These are phyloP conservation scores for Talaromyces stipitatus DNA, from an alignment of 495 filamentous ascomycete species.

Conservation along the genomic window DNA sequence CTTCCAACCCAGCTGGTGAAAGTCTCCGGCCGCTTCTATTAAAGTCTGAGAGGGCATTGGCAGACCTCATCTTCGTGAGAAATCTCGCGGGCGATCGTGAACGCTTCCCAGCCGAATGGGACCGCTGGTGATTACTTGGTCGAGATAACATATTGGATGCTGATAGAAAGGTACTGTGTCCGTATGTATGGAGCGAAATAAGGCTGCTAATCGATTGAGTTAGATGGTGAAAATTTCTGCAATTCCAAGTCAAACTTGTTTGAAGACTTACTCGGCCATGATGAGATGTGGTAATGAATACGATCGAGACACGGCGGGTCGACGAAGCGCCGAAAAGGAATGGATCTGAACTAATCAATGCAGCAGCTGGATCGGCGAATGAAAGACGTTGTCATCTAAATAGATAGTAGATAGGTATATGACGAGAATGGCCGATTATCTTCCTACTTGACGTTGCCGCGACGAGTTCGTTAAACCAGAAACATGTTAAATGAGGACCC, in stretches of 20 bases:
- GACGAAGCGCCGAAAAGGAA: neutral
- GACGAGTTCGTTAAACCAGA: neutral
- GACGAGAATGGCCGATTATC: neutral
- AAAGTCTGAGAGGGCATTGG: conserved; percentile 30
- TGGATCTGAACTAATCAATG: neutral
- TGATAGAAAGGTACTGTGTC: conserved; percentile 28
- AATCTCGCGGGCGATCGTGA: conserved; percentile 32
- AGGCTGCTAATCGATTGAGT: conserved; percentile 17
- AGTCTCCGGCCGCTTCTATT: conserved; percentile 13
- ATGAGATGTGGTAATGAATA: conserved; percentile 4
- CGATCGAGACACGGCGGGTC: neutral
- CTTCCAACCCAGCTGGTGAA: conserved; percentile 21
- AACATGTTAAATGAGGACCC: conserved; percentile 1
- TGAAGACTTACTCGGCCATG: conserved; percentile 40
- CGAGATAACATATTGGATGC: conserved; percentile 39
- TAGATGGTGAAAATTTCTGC: neutral
- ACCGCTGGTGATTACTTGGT: conserved; percentile 31
- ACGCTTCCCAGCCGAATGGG: conserved; percentile 34
- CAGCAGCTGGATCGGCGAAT: neutral
- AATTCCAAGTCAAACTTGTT: too few relatives aligned
- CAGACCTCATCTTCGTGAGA: conserved; percentile 37
- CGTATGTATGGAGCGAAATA: conserved; percentile 39
- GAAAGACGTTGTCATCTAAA: neutral
- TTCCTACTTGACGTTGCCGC: neutral
- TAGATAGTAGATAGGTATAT: neutral